phyloP scores from a whole-genome alignment of 2,329 filamentous ascomycete genomes.

The Penicillium sp. region DNA sequence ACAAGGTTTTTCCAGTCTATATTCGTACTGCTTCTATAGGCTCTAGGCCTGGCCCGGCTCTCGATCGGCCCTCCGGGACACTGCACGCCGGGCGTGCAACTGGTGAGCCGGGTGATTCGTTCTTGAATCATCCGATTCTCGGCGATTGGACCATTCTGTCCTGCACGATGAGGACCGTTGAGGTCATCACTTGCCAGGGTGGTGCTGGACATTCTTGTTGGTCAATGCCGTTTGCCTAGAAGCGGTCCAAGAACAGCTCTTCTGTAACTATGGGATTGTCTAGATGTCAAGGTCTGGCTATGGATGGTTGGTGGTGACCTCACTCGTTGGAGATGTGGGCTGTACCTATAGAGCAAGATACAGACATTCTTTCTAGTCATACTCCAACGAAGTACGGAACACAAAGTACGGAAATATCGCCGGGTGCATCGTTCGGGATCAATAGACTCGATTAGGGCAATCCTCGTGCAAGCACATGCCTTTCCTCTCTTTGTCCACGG shows the following conservation, averaged over 20 bases:
- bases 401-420: background rate
- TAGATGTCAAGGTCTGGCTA: no score
- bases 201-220: background rate
- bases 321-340: no score
- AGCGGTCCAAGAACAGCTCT: background rate
- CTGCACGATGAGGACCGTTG: slow-evolving; percentile 9
- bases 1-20: background rate
- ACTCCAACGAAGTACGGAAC: background rate
- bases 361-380: background rate
- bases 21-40: background rate
- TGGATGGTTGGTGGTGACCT: background rate
- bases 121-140: slow-evolving; percentile 20
- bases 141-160: slow-evolving; percentile 14
- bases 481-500: background rate
- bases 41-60: slow-evolving; percentile 17
- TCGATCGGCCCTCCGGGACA: slow-evolving; percentile 14
- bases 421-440: slow-evolving; percentile 7
- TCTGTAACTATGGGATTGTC: background rate
- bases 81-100: slow-evolving; percentile 15
- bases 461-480: slow-evolving; percentile 2
- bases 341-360: background rate
- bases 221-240: background rate
- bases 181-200: slow-evolving; percentile 1
- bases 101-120: slow-evolving; percentile 19
- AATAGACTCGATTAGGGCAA: background rate